These are phyloP conservation scores for Fusarium foetens DNA, from an alignment of 2,329 filamentous ascomycete species.

Conservation along the genomic window DNA sequence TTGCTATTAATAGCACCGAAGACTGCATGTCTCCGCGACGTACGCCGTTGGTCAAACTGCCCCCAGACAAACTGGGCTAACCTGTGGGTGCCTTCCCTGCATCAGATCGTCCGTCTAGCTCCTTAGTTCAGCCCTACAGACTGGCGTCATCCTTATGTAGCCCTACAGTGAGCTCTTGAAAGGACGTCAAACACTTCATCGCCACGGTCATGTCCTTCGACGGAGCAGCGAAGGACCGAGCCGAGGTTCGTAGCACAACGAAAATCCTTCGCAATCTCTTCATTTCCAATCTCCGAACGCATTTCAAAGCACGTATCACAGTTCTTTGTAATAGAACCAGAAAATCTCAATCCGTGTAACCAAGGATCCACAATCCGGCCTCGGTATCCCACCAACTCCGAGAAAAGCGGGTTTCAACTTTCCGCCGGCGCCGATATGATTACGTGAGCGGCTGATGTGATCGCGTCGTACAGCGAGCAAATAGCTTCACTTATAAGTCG, in stretches of 20 bases:
- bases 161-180: background rate
- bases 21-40: background rate
- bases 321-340: background rate
- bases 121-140: slow-evolving; percentile 4
- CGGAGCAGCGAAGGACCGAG: background rate
- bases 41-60: background rate
- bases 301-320: slow-evolving; percentile 17
- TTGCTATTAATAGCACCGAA: background rate
- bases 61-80: background rate
- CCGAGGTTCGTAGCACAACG: background rate
- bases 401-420: slow-evolving; percentile 7
- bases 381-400: slow-evolving; percentile 35
- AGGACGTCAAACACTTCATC: background rate
- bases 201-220: background rate
- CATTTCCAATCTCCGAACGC: background rate
- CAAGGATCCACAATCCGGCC: slow-evolving; percentile 10
- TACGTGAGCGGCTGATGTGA: slow-evolving; percentile 34
- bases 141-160: background rate
- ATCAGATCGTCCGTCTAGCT: background rate
- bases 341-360: background rate
- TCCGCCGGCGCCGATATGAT: slow-evolving; percentile 9
- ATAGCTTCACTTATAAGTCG: slow-evolving; percentile 20
- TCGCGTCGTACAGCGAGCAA: slow-evolving; percentile 6
- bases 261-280: background rate
- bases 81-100: background rate